Evolutionary conservation across 2,329 filamentous ascomycete genomes (phyloP).

Genomic region (Cladosporium sp.): DNA sequence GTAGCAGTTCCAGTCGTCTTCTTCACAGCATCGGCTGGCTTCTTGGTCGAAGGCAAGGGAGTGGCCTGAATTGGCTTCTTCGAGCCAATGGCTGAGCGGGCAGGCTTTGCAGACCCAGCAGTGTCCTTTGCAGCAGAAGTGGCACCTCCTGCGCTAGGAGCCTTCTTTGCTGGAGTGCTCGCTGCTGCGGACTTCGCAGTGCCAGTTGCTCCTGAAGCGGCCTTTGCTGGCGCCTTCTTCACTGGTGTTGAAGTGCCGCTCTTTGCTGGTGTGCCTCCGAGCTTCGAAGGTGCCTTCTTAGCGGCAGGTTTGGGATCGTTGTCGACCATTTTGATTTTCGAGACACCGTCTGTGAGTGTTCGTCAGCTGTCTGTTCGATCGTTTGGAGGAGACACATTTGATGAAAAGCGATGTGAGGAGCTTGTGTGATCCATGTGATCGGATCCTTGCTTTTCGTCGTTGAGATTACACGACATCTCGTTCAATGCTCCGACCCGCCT

Average conservation of each 20-base stretch:
- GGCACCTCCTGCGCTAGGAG: constrained; percentile 12
- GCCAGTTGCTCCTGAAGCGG: constrained; percentile 16
- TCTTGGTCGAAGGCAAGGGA: constrained; percentile 4
- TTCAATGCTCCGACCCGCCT: too few species aligned
- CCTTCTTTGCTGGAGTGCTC: constrained; percentile 20
- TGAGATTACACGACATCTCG: too few species aligned
- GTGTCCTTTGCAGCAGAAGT: constrained; percentile 24
- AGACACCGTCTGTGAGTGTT: constrained; percentile 22
- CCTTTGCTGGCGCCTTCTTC: constrained; percentile 16
- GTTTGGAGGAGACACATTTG: not conserved
- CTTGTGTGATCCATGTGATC: too few species aligned
- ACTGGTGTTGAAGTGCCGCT: constrained; percentile 11
- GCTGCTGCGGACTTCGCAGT: constrained; percentile 3
- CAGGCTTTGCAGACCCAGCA: constrained; percentile 21
- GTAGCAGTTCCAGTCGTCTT: constrained; percentile 14
- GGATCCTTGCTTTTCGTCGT: too few species aligned
- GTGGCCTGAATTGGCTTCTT: constrained; percentile 20
- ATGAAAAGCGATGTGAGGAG: not conserved
- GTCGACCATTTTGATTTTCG: constrained; percentile 32
- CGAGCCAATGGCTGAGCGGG: constrained; percentile 15
- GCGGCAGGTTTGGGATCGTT: constrained; percentile 22
- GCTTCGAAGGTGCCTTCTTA: constrained; percentile 17
- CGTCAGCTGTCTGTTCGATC: not conserved
- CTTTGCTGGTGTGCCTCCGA: constrained; percentile 19
- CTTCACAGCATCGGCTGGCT: constrained; percentile 5